These are phyloP conservation scores for Trypanosoma boissoni DNA, from an alignment of 208 protist species.

Conservation along the genomic window DNA sequence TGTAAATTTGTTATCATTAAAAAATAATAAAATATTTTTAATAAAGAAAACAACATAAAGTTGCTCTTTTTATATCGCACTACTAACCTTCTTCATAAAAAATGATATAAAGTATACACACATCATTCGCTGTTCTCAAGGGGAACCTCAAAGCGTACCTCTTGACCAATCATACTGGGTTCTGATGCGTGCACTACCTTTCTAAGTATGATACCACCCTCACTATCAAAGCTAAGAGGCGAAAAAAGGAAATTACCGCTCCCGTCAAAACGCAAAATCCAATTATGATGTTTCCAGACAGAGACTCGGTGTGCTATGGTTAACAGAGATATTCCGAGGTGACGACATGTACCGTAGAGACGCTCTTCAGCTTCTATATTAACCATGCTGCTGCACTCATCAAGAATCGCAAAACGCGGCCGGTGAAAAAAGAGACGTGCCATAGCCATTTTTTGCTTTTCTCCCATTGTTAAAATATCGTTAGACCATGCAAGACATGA, in stretches of 20 bases:
- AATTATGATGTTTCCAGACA: conserved; percentile 81
- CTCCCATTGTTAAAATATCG: conserved; percentile 67
- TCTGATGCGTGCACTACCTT: conserved; percentile 23
- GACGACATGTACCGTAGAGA: conserved; percentile 64
- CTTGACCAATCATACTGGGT: conserved; percentile 1
- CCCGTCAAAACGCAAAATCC: conserved; percentile 79
- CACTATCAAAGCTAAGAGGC: conserved; percentile 37
- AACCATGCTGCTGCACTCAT: conserved; percentile 87
- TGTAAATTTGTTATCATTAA: too few species aligned
- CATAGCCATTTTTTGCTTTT: conserved; percentile 88
- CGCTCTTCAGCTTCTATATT: conserved; percentile 64
- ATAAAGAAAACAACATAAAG: too few species aligned
- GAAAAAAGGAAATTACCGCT: conserved; percentile 69
- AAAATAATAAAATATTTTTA: too few species aligned
- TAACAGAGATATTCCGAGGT: conserved; percentile 81
- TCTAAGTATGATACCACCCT: conserved; percentile 25
- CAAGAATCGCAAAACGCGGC: conserved; percentile 86
- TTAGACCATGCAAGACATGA: conserved; percentile 44
- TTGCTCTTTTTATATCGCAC: too few species aligned
- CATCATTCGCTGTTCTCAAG: too few species aligned
- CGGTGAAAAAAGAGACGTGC: conserved; percentile 87
- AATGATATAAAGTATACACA: too few species aligned
- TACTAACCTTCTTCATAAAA: too few species aligned
- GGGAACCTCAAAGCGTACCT: conserved; percentile 6
- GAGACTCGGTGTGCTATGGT: conserved; percentile 81